These are phyloP conservation scores for Kazachstania psychrophila DNA, from an alignment of 805 yeast species.

Conservation along the genomic window DNA sequence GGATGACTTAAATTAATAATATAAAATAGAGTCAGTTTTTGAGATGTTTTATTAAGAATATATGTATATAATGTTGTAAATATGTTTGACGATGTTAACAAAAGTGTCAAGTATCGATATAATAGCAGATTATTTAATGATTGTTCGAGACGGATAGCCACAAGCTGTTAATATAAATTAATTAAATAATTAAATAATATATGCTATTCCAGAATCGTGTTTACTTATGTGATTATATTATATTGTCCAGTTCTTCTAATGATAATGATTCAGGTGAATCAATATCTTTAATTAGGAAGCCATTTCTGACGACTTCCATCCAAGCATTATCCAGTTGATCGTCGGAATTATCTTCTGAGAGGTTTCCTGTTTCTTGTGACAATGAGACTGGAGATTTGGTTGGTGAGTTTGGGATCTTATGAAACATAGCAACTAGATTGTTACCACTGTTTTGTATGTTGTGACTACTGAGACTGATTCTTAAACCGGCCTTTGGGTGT, in stretches of 20 bases:
- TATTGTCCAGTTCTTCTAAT: conserved; percentile 53
- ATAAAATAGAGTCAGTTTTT: no score
- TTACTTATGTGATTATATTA: conserved; percentile 22
- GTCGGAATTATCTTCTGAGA: not conserved
- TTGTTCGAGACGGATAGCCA: no score
- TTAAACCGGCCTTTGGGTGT: conserved; percentile 19
- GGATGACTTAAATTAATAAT: no score
- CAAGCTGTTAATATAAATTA: no score
- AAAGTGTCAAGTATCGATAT: no score
- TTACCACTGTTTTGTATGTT: not conserved
- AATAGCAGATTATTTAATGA: no score
- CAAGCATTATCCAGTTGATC: conserved; percentile 34
- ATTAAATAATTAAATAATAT: no score
- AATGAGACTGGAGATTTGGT: conserved; percentile 19
- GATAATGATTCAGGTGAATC: conserved; percentile 72
- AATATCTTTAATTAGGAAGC: conserved; percentile 69
- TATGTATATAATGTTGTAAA: no score
- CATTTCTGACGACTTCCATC: conserved; percentile 65
- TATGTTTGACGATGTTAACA: no score
- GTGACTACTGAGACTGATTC: not conserved
- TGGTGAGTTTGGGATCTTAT: conserved; percentile 28
- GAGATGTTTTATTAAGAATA: no score
- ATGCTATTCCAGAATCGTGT: no score
- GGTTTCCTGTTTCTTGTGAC: conserved; percentile 3
- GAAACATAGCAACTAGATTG: conserved; percentile 43